These are phyloP conservation scores for Nemania sp. DNA, from an alignment of 2,329 filamentous ascomycete species.

Conservation along the genomic window DNA sequence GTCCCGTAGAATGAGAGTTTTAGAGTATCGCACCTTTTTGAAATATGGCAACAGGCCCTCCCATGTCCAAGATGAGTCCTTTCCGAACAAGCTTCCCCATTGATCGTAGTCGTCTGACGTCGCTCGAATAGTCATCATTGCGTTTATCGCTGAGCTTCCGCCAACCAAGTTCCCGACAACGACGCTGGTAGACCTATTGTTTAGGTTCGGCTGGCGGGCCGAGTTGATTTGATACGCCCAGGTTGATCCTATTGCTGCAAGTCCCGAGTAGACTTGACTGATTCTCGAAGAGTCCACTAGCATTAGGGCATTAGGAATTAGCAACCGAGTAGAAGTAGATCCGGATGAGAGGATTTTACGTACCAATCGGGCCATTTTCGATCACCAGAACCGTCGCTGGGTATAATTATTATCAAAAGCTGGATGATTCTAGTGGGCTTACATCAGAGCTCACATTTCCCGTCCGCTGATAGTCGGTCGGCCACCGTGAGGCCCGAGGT, in stretches of 20 bases:
- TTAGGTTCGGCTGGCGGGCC: conserved; percentile 44
- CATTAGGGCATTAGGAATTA: conserved; percentile 26
- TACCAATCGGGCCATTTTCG: conserved; percentile 48
- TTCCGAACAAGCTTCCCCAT: conserved; percentile 52
- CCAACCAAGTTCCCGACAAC: conserved; percentile 46
- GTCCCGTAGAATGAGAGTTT: not conserved
- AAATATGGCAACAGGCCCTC: conserved; percentile 51
- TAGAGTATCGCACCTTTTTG: conserved; percentile 46
- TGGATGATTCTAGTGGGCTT: not conserved
- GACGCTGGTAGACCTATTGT: conserved; percentile 43
- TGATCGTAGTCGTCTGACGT: conserved; percentile 51
- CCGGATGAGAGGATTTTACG: not conserved
- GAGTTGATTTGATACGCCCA: conserved; percentile 48
- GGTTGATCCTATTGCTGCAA: conserved; percentile 42
- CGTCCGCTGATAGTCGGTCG: conserved; percentile 47
- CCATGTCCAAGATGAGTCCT: conserved; percentile 50
- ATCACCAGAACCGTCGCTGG: conserved; percentile 47
- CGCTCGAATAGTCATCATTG: conserved; percentile 49
- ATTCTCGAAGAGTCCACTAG: conserved; percentile 46
- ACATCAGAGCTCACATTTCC: conserved; percentile 42
- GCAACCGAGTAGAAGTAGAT: not conserved
- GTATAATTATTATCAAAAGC: conserved; percentile 10
- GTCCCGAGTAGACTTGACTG: conserved; percentile 44
- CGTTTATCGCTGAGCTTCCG: conserved; percentile 49
- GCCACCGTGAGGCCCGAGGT: conserved; percentile 48